phyloP scores from a whole-genome alignment of 2,329 filamentous ascomycete species.

The Pseudocercospora cruenta region DNA sequence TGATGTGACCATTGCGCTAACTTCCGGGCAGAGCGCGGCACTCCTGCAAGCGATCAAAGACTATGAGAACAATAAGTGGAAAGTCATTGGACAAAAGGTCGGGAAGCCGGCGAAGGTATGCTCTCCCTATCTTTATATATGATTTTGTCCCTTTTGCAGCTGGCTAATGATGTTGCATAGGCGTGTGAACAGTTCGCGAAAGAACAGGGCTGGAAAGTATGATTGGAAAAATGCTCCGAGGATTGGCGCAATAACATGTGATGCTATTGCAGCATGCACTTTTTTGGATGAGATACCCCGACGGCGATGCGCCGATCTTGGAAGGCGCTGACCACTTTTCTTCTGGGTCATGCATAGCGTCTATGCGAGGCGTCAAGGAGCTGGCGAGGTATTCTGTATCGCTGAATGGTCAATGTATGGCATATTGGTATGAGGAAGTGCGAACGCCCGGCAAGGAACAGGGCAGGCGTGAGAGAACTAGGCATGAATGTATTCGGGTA shows the following conservation, averaged over 20 bases:
- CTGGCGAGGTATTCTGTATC: conserved; percentile 16
- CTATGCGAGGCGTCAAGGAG: conserved; percentile 26
- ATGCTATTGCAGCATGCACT: conserved; percentile 16
- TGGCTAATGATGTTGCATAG: conserved; percentile 46
- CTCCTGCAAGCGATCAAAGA: conserved; percentile 95
- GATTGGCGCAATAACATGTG: conserved; percentile 17
- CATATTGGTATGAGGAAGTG: conserved; percentile 2
- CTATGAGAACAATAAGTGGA: conserved; percentile 99
- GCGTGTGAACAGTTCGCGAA: conserved; percentile 93
- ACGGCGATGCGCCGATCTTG: conserved; percentile 19
- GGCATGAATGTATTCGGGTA: not conserved
- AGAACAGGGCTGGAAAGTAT: conserved; percentile 64
- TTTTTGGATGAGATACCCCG: conserved; percentile 26
- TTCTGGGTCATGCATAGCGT: conserved; percentile 17
- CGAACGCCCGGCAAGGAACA: not conserved
- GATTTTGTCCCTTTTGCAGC: not conserved
- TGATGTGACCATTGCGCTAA: conserved; percentile 28
- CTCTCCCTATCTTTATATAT: conserved; percentile 10
- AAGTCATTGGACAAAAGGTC: conserved; percentile 93
- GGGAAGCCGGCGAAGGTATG: conserved; percentile 93
- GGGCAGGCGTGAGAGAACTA: not conserved
- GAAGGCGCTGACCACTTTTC: conserved; percentile 12
- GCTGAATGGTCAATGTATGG: not conserved
- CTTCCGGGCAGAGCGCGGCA: conserved; percentile 65
- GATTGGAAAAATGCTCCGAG: conserved; percentile 14